These are phyloP conservation scores for Picea engelmannii DNA, from an alignment of 83 land plant genomes.

Conservation along the genomic window DNA sequence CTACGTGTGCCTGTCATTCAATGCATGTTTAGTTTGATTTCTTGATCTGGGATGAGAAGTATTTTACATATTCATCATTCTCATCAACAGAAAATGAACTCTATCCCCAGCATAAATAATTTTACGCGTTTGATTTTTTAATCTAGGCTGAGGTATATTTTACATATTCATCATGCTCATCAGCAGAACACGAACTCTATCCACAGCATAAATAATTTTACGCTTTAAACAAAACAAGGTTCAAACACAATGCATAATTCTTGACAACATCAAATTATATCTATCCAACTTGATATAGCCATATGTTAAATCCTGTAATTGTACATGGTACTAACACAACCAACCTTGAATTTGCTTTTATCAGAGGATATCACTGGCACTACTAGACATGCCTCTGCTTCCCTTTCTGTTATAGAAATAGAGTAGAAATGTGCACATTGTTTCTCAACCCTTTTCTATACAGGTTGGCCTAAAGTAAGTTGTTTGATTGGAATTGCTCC, in stretches of 20 bases:
- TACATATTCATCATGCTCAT: not conserved
- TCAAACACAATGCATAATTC: not conserved
- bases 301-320: no score
- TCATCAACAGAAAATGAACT: not conserved
- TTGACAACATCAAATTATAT: not conserved
- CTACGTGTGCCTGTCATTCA: not conserved
- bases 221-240: not conserved
- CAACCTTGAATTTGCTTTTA: slow-evolving; percentile 69
- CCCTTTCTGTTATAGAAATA: slow-evolving; percentile 70
- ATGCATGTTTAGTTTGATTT: not conserved
- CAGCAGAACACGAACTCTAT: not conserved
- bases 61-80: not conserved
- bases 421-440: slow-evolving; percentile 85
- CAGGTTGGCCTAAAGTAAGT: slow-evolving; percentile 71
- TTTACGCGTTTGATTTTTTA: no score
- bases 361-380: slow-evolving; percentile 77
- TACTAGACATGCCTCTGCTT: slow-evolving; percentile 79
- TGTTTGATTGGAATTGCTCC: slow-evolving; percentile 73
- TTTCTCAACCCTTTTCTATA: slow-evolving; percentile 84
- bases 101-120: not conserved
- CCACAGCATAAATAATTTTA: not conserved
- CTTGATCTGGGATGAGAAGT: not conserved
- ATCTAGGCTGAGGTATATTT: not conserved
- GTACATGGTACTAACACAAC: not conserved
- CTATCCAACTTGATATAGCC: no score